phyloP scores from a whole-genome alignment of 106 monocot genomes.

The Dactylorhiza incarnata region DNA sequence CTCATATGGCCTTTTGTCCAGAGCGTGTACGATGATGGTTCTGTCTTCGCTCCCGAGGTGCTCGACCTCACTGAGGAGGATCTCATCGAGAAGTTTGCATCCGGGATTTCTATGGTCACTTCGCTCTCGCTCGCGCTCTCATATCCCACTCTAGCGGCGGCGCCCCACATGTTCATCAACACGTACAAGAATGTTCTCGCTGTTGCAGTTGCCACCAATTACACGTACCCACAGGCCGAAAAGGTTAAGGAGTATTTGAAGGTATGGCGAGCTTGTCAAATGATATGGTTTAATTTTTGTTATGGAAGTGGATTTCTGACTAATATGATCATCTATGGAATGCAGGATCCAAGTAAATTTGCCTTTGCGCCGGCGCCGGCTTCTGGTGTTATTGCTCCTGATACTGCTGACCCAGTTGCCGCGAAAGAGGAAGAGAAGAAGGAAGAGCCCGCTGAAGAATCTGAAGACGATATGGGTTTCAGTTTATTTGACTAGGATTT shows the following conservation, averaged over 20 bases:
- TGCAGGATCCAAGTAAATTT: slow-evolving; percentile 91
- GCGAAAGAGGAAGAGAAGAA: slow-evolving; percentile 49
- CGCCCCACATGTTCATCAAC: slow-evolving; percentile 93
- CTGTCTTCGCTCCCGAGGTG: slow-evolving; percentile 75
- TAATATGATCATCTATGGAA: not conserved
- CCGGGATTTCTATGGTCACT: slow-evolving; percentile 67
- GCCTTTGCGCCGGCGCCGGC: slow-evolving; percentile 45
- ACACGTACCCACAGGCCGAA: too few relatives aligned
- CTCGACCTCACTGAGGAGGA: slow-evolving; percentile 84
- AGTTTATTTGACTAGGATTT: slow-evolving; percentile 46
- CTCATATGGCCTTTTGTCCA: slow-evolving; percentile 76
- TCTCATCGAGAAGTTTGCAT: slow-evolving; percentile 60
- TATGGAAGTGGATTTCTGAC: too few relatives aligned
- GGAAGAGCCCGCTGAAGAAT: slow-evolving; percentile 68
- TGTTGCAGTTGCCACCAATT: too few relatives aligned
- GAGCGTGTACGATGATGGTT: slow-evolving; percentile 67
- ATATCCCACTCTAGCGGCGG: slow-evolving; percentile 63
- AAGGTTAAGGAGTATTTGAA: too few relatives aligned
- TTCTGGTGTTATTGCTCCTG: slow-evolving; percentile 13
- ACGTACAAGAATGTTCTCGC: too few relatives aligned
- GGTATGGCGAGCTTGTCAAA: too few relatives aligned
- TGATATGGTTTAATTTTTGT: too few relatives aligned
- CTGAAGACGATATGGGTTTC: slow-evolving; percentile 74
- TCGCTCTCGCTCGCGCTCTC: slow-evolving; percentile 59
- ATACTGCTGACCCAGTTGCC: slow-evolving; percentile 30